Conservation (phyloP, 1,139 yeast genomes). For the Suhomyces coccinellae region DNA sequence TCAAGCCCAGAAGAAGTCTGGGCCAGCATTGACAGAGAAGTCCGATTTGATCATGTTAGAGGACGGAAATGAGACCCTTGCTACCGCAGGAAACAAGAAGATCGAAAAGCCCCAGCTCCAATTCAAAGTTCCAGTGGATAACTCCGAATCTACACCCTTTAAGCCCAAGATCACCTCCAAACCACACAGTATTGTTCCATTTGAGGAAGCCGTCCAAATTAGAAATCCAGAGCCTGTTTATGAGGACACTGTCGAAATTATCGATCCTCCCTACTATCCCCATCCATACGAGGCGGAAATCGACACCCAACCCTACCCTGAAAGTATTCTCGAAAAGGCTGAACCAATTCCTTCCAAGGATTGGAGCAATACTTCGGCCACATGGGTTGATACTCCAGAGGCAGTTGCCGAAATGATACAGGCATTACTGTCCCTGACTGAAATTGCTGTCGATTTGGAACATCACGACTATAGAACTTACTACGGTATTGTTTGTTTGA, state of each 20-base stretch:
- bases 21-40: constrained; percentile 14
- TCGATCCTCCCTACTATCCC: constrained; percentile 59
- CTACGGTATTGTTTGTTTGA: constrained; percentile 85
- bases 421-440: constrained; percentile 51
- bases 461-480: constrained; percentile 93
- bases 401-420: constrained; percentile 55
- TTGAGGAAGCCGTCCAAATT: constrained; percentile 51
- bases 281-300: constrained; percentile 89
- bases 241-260: constrained; percentile 37
- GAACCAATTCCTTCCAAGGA: constrained; percentile 59
- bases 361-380: constrained; percentile 66
- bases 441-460: constrained; percentile 93
- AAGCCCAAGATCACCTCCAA: constrained; percentile 68
- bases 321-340: constrained; percentile 42
- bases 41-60: constrained; percentile 47
- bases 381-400: constrained; percentile 68
- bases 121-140: constrained; percentile 64
- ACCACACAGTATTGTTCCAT: constrained; percentile 64
- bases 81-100: constrained; percentile 32
- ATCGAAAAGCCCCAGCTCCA: constrained; percentile 70
- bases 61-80: constrained; percentile 26
- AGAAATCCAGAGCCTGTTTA: constrained; percentile 25
- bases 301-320: constrained; percentile 68
- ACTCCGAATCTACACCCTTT: constrained; percentile 70
- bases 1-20: constrained; percentile 25